A percentile compares a stretch with the other conserved stretches of the same genome.
Evolutionary conservation across 306 rosid genomes (phyloP).

Genomic region (Argentina anserina): DNA sequence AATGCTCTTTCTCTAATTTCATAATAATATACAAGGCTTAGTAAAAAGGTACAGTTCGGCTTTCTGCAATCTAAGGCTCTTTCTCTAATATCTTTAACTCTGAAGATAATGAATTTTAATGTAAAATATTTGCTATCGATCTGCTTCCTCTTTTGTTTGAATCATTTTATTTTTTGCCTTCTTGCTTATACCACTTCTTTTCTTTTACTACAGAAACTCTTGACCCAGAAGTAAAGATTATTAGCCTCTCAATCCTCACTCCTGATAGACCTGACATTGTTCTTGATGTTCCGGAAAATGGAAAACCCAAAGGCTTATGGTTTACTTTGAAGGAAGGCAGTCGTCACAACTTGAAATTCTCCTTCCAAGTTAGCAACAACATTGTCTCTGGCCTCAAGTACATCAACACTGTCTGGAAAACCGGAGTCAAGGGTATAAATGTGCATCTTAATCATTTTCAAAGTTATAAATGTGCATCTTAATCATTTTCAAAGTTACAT

Average conservation of each 20-base stretch:
- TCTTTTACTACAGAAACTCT: slow-evolving; percentile 30
- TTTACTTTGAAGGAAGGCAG: slow-evolving; percentile 53
- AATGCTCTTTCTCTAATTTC: too few relatives aligned
- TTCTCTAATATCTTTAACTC: too few relatives aligned
- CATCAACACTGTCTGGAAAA: slow-evolving; percentile 57
- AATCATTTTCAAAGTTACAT: not conserved
- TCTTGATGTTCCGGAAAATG: slow-evolving; percentile 46
- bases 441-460: not conserved
- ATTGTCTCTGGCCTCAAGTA: slow-evolving; percentile 53
- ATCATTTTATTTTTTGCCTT: not conserved
- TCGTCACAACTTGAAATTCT: slow-evolving; percentile 38
- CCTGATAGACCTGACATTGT: slow-evolving; percentile 46
- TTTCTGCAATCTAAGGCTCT: not conserved
- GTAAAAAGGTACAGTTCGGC: too few relatives aligned
- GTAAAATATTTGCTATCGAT: not conserved
- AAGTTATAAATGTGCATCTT: not conserved
- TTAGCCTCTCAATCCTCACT: slow-evolving; percentile 39
- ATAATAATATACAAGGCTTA: too few relatives aligned
- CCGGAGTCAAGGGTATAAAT: slow-evolving; percentile 39
- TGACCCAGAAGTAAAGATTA: slow-evolving; percentile 51
- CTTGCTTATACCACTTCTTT: not conserved
- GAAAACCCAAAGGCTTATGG: slow-evolving; percentile 48
- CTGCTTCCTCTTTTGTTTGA: not conserved
- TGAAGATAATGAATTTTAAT: not conserved
- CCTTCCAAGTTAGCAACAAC: slow-evolving; percentile 44